phyloP scores from a whole-genome alignment of 768 basidiomycete species.

The Arthromyces matolae region DNA sequence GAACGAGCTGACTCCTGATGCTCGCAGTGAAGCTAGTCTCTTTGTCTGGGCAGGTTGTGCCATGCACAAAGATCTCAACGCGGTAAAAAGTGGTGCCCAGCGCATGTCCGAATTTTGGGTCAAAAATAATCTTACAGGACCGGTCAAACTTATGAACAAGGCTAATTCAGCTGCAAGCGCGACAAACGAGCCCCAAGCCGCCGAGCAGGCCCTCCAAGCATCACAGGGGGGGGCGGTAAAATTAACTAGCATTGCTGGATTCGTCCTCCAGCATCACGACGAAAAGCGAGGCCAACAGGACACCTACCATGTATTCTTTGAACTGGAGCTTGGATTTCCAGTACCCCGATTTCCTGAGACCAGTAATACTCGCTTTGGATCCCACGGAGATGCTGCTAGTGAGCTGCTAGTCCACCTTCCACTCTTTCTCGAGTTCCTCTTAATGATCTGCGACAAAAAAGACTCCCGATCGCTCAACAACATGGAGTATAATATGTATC shows the following conservation, averaged over 20 bases:
- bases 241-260: constrained; percentile 23
- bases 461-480: constrained; percentile 16
- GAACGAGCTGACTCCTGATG: constrained; percentile 15
- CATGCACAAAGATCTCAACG: constrained; percentile 38
- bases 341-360: constrained; percentile 30
- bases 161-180: constrained; percentile 22
- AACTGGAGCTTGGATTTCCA: constrained; percentile 16
- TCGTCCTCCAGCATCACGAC: constrained; percentile 32
- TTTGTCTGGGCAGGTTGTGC: constrained; percentile 36
- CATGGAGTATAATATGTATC: constrained; percentile 25
- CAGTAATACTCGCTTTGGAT: constrained; percentile 29
- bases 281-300: constrained; percentile 35
- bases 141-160: constrained; percentile 27
- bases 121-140: constrained; percentile 13
- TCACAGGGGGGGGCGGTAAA: constrained; percentile 21
- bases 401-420: constrained; percentile 20
- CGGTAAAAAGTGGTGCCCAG: constrained; percentile 26
- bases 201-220: not conserved
- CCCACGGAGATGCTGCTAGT: constrained; percentile 22
- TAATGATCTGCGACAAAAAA: constrained; percentile 25
- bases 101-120: constrained; percentile 28
- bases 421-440: constrained; percentile 21
- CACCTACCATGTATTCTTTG: constrained; percentile 16
- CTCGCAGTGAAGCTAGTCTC: constrained; percentile 17
- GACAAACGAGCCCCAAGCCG: not conserved